These are phyloP conservation scores for Monosporascus sp. DNA, from an alignment of 2,329 filamentous ascomycete genomes.

Conservation along the genomic window DNA sequence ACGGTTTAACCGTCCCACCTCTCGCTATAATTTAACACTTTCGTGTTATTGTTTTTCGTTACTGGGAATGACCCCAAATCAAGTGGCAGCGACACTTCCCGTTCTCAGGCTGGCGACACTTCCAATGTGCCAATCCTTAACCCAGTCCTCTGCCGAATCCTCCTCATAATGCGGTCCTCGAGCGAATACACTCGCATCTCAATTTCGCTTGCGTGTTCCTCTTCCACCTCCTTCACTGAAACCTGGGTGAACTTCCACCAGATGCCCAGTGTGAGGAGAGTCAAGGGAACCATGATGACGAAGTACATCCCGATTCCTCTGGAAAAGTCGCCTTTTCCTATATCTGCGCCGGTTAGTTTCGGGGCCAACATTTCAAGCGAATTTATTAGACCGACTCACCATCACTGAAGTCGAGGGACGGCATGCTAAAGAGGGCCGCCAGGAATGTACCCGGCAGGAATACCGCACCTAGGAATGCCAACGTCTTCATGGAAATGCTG, in stretches of 20 bases:
- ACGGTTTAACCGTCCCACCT: no score
- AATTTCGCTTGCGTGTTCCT: not conserved
- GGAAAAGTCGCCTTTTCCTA: not conserved
- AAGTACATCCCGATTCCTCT: not conserved
- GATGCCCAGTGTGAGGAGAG: not conserved
- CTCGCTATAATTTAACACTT: no score
- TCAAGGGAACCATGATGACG: not conserved
- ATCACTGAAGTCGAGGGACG: not conserved
- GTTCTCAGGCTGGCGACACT: not conserved
- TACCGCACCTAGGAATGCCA: slow-evolving; percentile 7
- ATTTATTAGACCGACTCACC: not conserved
- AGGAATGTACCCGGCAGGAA: slow-evolving; percentile 12
- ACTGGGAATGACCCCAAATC: not conserved
- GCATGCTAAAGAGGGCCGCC: not conserved
- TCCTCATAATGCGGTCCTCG: no score
- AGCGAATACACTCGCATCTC: no score
- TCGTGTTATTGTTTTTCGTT: not conserved
- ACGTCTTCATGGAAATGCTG: slow-evolving; percentile 21
- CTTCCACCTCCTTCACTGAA: not conserved
- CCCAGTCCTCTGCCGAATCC: no score
- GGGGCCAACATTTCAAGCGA: not conserved
- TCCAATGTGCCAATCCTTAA: no score
- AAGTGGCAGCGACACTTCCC: not conserved
- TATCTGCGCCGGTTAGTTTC: not conserved
- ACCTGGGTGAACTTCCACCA: not conserved